Evolutionary conservation across 352 stramenopile genomes (phyloP), one percentile per base, ranked within the genome.

Genomic region (Globisporangium lucens): DNA sequence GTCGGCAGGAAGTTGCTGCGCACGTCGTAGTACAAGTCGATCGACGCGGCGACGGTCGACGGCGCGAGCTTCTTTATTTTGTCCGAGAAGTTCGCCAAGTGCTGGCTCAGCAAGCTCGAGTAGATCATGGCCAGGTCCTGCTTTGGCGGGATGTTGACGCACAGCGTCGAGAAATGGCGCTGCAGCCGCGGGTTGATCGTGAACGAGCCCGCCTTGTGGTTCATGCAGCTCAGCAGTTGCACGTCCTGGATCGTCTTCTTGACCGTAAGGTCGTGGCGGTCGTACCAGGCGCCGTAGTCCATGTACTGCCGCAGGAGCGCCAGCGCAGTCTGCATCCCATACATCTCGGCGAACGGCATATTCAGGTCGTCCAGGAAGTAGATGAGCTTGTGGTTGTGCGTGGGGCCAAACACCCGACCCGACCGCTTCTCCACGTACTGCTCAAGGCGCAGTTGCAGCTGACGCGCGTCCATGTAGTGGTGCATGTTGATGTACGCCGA

Each of bases 291-390:
- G 13, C 78, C 76, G 63, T 98, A 97, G 65, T 98, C 94, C 76
- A 98, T 95, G 68, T 89, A 95, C 70, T 97, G 93, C 2, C 93
- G 80, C 43, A 98, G 61, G 17, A 98, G 73, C 0, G 90, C 91
- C 7, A 97, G 80, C 0, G 93, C 79, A 0, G 93, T 97, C 62
- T 98, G 94, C 2, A 92, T 97, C 8, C 91, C 92, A 66, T 97
- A 98, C 38, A 80, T 70, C 64, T 98, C 92, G 0, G 91, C 75
- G 24, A 78, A 81, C 2, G 92, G 89, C 88, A 97, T 95, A 67
- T 97, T 97, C 15, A 97, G 61, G 61, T 98, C 91, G 66, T 97
- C 91, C 1, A 98, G 69, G 55, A 97, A 98, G 61, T 96, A 97
- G 12, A 97, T 73, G 0, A 97, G 74, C 8, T 79, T 84, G 20